These are phyloP conservation scores for Beta corolliflora DNA, from an alignment of 179 eudicot genomes.

Conservation along the genomic window DNA sequence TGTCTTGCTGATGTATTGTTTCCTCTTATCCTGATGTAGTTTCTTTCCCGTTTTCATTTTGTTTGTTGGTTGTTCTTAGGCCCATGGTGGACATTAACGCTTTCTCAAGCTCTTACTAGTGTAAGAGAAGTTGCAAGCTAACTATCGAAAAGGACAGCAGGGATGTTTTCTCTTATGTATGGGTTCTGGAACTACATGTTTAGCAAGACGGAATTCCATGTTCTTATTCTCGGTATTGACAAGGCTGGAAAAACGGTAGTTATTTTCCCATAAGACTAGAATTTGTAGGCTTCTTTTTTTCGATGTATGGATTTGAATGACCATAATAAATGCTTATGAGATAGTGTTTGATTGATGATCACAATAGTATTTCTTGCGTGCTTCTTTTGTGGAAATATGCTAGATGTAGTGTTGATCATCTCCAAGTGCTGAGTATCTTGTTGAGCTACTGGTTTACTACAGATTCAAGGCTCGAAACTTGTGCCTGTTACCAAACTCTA, in stretches of 20 bases:
- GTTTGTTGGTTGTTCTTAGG: neutral
- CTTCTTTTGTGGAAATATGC: neutral
- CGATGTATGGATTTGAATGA: neutral
- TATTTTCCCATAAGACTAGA: no score
- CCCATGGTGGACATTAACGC: neutral
- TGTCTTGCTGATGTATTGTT: neutral
- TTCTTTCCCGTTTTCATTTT: neutral
- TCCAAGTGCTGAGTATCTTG: neutral
- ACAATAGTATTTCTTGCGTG: neutral
- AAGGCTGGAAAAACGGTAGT: constrained; percentile 97
- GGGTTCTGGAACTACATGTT: constrained; percentile 85
- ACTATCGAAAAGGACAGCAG: constrained; percentile 25
- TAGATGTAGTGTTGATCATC: neutral
- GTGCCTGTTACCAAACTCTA: neutral
- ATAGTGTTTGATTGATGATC: neutral
- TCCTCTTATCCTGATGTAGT: neutral
- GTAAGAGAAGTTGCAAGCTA: constrained; percentile 24
- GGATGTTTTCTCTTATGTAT: constrained; percentile 90
- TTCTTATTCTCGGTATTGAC: constrained; percentile 96
- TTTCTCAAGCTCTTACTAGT: constrained; percentile 33
- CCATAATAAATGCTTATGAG: neutral
- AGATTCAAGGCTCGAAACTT: neutral
- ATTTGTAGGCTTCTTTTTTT: neutral
- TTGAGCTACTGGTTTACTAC: neutral
- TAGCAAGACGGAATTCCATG: constrained; percentile 94